phyloP scores from a whole-genome alignment of 2,329 filamentous ascomycete species.

The Alternaria incomplexa region DNA sequence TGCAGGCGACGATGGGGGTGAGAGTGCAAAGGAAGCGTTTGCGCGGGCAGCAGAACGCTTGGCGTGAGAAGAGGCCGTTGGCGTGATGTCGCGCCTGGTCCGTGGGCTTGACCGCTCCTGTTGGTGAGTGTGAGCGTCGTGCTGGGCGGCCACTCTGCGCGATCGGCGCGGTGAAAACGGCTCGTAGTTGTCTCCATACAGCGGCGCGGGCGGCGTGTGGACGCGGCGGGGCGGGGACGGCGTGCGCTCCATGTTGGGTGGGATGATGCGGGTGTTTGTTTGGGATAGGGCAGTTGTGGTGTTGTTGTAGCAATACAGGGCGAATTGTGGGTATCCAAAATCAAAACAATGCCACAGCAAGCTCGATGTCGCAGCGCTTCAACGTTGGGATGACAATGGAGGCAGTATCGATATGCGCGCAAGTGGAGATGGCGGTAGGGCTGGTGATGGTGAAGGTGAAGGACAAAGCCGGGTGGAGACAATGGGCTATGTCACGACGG shows the following conservation, averaged over 20 bases:
- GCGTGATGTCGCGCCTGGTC: slow-evolving; percentile 37
- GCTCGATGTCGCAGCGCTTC: slow-evolving; percentile 15
- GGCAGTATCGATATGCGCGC: slow-evolving; percentile 8
- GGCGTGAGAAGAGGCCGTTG: slow-evolving; percentile 28
- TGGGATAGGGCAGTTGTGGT: slow-evolving; percentile 13
- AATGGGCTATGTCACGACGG: slow-evolving; percentile 20
- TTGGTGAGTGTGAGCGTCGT: slow-evolving; percentile 41
- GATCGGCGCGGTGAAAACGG: slow-evolving; percentile 73
- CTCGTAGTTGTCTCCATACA: slow-evolving; percentile 73
- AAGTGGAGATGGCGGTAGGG: slow-evolving; percentile 8
- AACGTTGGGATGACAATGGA: slow-evolving; percentile 7
- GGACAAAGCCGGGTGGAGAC: slow-evolving; percentile 19
- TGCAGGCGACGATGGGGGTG: slow-evolving; percentile 51
- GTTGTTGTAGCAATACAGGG: slow-evolving; percentile 20
- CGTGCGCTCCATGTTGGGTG: slow-evolving; percentile 55
- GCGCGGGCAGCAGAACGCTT: slow-evolving; percentile 44
- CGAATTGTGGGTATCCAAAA: slow-evolving; percentile 23
- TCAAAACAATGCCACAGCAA: slow-evolving; percentile 32
- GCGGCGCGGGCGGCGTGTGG: slow-evolving; percentile 72
- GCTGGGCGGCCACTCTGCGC: slow-evolving; percentile 66
- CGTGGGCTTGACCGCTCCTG: slow-evolving; percentile 33
- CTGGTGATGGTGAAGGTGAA: slow-evolving; percentile 22
- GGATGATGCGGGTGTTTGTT: slow-evolving; percentile 11
- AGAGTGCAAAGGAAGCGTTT: slow-evolving; percentile 53
- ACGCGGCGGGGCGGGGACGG: slow-evolving; percentile 66